A percentile compares a stretch with the other conserved stretches of the same genome.
phyloP scores from a whole-genome alignment of 2,329 filamentous ascomycete species.

The Verticillium longisporum region DNA sequence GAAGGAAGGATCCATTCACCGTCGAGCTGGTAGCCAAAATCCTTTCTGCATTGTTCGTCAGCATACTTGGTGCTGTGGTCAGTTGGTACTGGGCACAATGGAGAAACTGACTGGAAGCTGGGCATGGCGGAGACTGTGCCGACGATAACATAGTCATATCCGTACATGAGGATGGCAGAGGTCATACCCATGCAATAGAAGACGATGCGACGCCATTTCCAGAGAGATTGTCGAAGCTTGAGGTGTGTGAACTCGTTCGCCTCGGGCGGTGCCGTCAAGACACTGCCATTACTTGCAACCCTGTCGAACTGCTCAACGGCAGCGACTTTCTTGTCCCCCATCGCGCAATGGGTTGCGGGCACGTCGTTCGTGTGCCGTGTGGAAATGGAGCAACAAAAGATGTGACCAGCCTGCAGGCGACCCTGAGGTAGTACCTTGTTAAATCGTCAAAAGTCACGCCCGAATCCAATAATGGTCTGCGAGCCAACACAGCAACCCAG shows the following conservation, averaged over 20 bases:
- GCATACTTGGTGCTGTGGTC: background rate
- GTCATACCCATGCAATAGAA: slow-evolving; percentile 18
- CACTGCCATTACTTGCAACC: background rate
- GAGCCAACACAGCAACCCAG: background rate
- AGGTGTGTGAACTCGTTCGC: slow-evolving; percentile 10
- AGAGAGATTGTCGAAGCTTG: slow-evolving; percentile 16
- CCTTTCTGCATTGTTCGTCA: slow-evolving; percentile 10
- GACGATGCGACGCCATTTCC: slow-evolving; percentile 16
- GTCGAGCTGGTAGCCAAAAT: slow-evolving; percentile 24
- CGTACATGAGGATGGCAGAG: slow-evolving; percentile 18
- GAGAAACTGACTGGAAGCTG: slow-evolving; percentile 16
- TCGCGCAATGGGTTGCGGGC: background rate
- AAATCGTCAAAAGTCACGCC: background rate
- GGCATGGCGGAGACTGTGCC: slow-evolving; percentile 23
- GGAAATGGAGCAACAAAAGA: background rate
- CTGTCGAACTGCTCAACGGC: background rate
- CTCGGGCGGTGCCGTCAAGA: background rate
- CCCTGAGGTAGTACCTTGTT: no score
- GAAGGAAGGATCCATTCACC: slow-evolving; percentile 30
- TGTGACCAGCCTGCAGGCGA: no score
- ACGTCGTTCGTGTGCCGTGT: background rate
- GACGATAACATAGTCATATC: slow-evolving; percentile 21
- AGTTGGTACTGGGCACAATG: background rate
- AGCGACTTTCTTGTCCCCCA: background rate
- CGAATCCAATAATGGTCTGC: background rate